A percentile compares a stretch with the other conserved stretches of the same genome.
Conservation (phyloP, 495 filamentous ascomycete species). For the Annulohypoxylon stygium region DNA sequence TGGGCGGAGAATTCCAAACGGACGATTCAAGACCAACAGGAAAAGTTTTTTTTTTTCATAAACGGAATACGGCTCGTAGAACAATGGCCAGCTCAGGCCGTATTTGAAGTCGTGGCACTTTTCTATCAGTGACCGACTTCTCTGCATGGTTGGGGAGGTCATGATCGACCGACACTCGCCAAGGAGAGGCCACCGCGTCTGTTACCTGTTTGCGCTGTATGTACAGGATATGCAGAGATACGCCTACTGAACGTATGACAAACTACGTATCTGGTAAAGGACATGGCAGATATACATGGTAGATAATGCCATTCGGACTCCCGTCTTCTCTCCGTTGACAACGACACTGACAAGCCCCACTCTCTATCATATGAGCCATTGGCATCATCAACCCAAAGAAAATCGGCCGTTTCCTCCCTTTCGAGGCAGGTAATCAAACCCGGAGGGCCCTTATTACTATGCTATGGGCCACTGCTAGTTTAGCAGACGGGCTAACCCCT, state of each 20-base stretch:
- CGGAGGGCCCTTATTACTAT: slow-evolving; percentile 43
- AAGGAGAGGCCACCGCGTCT: slow-evolving; percentile 47
- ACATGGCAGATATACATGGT: slow-evolving; percentile 25
- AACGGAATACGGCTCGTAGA: slow-evolving; percentile 37
- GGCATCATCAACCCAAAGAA: slow-evolving; percentile 38
- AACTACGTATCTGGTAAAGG: slow-evolving; percentile 22
- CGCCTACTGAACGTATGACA: slow-evolving; percentile 31
- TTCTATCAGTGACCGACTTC: slow-evolving; percentile 45
- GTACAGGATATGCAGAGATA: slow-evolving; percentile 42
- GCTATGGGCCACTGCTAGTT: slow-evolving; percentile 40
- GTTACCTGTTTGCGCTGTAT: slow-evolving; percentile 46
- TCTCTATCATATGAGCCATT: slow-evolving; percentile 28
- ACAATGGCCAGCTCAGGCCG: slow-evolving; percentile 40
- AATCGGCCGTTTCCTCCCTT: slow-evolving; percentile 38
- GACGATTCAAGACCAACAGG: slow-evolving; percentile 42
- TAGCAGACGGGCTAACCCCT: slow-evolving; percentile 41
- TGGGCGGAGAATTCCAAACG: slow-evolving; percentile 38
- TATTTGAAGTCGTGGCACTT: slow-evolving; percentile 47
- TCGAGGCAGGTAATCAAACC: slow-evolving; percentile 47
- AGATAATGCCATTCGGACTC: slow-evolving; percentile 34
- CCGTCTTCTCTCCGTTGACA: slow-evolving; percentile 21
- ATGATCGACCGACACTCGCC: slow-evolving; percentile 42
- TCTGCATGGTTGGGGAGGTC: slow-evolving; percentile 39
- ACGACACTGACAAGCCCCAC: slow-evolving; percentile 36
- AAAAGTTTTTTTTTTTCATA: slow-evolving; percentile 17